A percentile compares a stretch with the other conserved stretches of the same genome.
Conservation (phyloP, 768 basidiomycete species). For the Polyporus arcularius region DNA sequence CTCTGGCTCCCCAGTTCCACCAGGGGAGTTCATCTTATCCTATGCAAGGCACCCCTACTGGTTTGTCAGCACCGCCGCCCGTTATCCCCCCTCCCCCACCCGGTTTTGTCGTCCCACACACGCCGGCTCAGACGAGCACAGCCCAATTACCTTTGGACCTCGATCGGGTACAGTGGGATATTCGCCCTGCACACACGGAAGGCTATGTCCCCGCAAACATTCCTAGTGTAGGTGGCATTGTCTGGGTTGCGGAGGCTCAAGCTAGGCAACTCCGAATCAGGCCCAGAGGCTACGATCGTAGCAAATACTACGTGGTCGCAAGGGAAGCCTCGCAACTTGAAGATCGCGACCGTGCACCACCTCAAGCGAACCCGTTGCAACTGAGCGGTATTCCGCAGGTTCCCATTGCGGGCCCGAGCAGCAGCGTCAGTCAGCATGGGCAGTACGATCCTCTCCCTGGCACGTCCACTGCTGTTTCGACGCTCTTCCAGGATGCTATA, state of each 20-base stretch:
- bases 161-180: background rate
- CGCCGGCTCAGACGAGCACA: constrained; percentile 2
- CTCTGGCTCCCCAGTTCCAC: background rate
- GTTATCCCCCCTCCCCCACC: background rate
- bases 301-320: constrained; percentile 6
- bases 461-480: background rate
- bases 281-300: constrained; percentile 4
- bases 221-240: background rate
- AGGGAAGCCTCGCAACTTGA: constrained; percentile 15
- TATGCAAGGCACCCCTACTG: background rate
- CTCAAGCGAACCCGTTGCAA: constrained; percentile 25
- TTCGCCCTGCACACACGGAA: constrained; percentile 1
- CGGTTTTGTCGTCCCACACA: background rate
- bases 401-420: constrained; percentile 6
- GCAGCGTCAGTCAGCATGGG: background rate
- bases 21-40: background rate
- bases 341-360: constrained; percentile 8
- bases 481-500: background rate
- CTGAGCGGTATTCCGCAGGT: constrained; percentile 8
- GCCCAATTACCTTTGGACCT: background rate
- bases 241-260: constrained; percentile 7
- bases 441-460: constrained; percentile 1
- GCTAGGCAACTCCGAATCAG: constrained; percentile 7
- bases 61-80: background rate
- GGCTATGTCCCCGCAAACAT: constrained; percentile 1